Evolutionary conservation across 2,329 filamentous ascomycete species (phyloP), one percentile per base, ranked within the genome.

Genomic region (Colletotrichum eleusines): DNA sequence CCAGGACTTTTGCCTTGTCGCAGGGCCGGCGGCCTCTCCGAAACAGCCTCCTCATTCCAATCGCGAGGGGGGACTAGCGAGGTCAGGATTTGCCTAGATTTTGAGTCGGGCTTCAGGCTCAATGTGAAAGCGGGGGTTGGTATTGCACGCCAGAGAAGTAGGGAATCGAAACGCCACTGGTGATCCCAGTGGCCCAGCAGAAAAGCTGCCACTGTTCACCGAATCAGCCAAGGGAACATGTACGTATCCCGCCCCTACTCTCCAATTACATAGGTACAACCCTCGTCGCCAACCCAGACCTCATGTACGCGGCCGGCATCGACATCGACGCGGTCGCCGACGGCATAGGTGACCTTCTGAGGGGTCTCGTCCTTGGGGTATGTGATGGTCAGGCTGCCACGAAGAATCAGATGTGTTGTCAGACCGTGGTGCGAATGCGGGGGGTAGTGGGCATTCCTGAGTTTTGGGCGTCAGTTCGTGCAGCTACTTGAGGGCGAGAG

Each of bases 321-420:
- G 4, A 94, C 90, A 76, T 93, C 91, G 46, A 93, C 81, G 48
- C 91, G 83, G 50, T 87, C 87, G 1, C 91, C 91, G 1, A 85
- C 84, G 0, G 86, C 84, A 72, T 89, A 90, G 0, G 87, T 89
- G 69, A 86, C 85, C 79, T 89, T 92, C 73, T 81, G 83, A 0
- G 86, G 82, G 35, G 80, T 78, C 23, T 81, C 75, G 68, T 92
- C 90, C 16, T 89, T 79, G 0, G 90, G 91, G 75, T 92, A 94
- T 26, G 85, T 86, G 71, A 94, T 88, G 9, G 89, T 93, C 76
- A 94, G 79, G 67, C 88, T 83, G 50, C 91, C 92, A 6, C 84
- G 79, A 31, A 92, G 80, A 70, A 94, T 90, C 57, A 94, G 83
- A 80, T 94, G 91, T 1, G 91, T 93, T 0, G 91, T 94, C 55